Evolutionary conservation across 176 grass and related monocot genomes (phyloP).

Genomic region (Hordeum marinum): DNA sequence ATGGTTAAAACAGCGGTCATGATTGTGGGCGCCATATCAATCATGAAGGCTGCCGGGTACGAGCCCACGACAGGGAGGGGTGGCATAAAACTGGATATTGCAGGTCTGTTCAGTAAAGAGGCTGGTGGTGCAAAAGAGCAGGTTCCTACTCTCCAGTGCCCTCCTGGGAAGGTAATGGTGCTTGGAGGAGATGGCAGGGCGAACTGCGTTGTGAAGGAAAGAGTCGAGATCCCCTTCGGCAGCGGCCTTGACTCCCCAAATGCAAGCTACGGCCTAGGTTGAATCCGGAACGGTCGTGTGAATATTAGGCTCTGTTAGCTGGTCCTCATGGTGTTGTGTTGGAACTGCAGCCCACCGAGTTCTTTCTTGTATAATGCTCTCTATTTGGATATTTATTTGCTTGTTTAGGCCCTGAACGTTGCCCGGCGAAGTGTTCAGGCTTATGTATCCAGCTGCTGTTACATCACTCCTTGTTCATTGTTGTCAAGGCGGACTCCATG

Average conservation of each 20-base stretch:
- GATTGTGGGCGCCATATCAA: conserved; percentile 44
- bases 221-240: conserved; percentile 68
- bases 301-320: conserved; percentile 28
- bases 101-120: conserved; percentile 13
- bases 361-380: background rate
- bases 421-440: background rate
- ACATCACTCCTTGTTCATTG: background rate
- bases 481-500: background rate
- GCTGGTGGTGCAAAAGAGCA: background rate
- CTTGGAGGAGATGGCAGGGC: conserved; percentile 54
- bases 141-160: conserved; percentile 32
- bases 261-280: conserved; percentile 78
- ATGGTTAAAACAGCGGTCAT: conserved; percentile 61
- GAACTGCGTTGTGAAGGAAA: conserved; percentile 73
- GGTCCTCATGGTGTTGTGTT: background rate
- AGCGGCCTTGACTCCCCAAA: conserved; percentile 40
- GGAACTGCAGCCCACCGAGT: background rate
- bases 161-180: conserved; percentile 56
- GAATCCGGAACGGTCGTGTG: conserved; percentile 12
- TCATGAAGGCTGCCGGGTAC: conserved; percentile 58
- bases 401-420: background rate
- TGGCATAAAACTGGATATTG: conserved; percentile 27
- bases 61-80: conserved; percentile 29
- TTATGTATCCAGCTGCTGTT: conserved; percentile 1
- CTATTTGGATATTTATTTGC: background rate